Base-by-base conservation (phyloP, 306 rosid species). In the Cicer bijugum region DNA sequence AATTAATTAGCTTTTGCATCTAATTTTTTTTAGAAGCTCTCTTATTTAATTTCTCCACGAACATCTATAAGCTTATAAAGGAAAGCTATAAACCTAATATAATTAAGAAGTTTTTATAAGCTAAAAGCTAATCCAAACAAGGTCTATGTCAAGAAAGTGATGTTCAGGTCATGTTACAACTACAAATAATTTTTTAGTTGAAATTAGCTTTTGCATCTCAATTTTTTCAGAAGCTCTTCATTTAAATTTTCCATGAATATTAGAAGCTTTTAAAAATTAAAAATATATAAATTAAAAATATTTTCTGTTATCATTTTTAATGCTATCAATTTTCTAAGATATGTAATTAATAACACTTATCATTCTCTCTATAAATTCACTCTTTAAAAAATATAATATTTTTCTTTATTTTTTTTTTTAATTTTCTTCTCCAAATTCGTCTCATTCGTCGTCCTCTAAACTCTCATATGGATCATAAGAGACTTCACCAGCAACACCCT, bases 71-170 rank as follows among this genome's bases (percentile, higher is more conserved):
- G 8, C 67, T 35, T 60, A 35, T 2, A 2, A 60, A 60, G 20
- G 14, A 35, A 15, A 60, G 37, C 45, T 35, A 33, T 2, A 35
- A 35, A 37, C 45, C 6, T 6, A 12, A 0, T 60, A 12, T 60
- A 37, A 35, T 12, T 35, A 14, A 60, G 9, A 60, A 35, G 12
- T 5, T 35, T 44, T 7, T 17, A 35, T 6, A 60, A 7, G 45
- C 10, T 35, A 35, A 35, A 60, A 35, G 66, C 44, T 12, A 60
- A 33, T 35, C 67, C 5, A 60, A 33, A n/a, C 44, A 35, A 0
- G 42, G 16, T 2, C 42, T 23, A 58, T 58, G 12, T 72, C 62
- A 16, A 10, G 71, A 48, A 38, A 46, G 50, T 12, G 58, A 69
- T 45, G 38, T 23, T 71, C 42, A 50, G n/a, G 48, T 66, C 48